Conservation (phyloP, 257 asterid genomes). For the Solanum habrochaites region DNA sequence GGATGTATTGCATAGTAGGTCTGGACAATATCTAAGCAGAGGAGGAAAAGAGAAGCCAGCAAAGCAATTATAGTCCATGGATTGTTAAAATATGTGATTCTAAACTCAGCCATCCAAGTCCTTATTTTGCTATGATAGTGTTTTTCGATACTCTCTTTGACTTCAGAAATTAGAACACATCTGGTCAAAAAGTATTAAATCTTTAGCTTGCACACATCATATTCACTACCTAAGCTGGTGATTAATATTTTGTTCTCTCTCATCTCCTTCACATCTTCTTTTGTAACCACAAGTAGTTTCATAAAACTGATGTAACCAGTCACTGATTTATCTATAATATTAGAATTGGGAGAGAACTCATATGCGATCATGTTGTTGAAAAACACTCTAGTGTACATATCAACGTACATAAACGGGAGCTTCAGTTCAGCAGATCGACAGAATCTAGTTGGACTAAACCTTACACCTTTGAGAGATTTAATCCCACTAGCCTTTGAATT, state of each 20-base stretch:
- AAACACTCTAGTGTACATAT: neutral
- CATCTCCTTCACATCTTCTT: neutral
- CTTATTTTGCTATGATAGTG: neutral
- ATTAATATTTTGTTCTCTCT: neutral
- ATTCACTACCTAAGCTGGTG: neutral
- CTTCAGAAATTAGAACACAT: fast-evolving
- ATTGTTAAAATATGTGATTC: neutral
- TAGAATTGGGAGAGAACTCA: neutral
- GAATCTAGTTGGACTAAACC: neutral
- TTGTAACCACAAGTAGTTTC: neutral
- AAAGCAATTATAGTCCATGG: neutral
- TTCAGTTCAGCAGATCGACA: neutral
- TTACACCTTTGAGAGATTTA: neutral
- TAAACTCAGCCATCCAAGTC: constrained; percentile 1
- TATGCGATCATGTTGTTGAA: neutral
- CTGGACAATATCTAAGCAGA: neutral
- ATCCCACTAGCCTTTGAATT: neutral
- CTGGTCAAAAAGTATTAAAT: neutral
- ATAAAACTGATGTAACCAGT: neutral
- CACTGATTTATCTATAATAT: neutral
- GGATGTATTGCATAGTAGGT: neutral
- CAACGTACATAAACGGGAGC: neutral
- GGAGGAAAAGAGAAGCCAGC: neutral
- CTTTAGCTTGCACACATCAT: neutral
- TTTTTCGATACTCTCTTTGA: fast-evolving